Conservation (phyloP, 164 flowering plant genomes). For the Chimonanthus salicifolius region DNA sequence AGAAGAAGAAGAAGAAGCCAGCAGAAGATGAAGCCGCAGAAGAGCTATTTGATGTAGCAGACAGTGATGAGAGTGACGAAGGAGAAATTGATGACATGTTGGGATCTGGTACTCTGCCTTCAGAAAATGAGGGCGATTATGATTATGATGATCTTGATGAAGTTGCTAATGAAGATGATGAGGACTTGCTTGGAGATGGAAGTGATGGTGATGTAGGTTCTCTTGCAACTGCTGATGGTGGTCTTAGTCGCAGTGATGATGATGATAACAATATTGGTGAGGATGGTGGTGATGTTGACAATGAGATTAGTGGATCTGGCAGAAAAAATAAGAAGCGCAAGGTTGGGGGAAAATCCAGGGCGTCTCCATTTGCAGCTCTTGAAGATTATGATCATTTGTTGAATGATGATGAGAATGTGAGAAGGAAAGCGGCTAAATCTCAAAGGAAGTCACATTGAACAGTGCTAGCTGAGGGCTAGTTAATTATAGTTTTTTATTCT, state of each 20-base stretch:
- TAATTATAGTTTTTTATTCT: no score
- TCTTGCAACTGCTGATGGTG: conserved; percentile 23
- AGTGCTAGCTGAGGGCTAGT: no score
- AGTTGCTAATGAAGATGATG: conserved; percentile 69
- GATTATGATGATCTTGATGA: conserved; percentile 77
- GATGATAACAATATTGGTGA: conserved; percentile 12
- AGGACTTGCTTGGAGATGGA: conserved; percentile 60
- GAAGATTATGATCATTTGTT: conserved; percentile 79
- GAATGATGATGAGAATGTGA: conserved; percentile 17
- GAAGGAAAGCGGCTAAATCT: conserved; percentile 15
- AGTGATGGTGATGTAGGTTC: conserved; percentile 57
- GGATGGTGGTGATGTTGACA: conserved; percentile 6
- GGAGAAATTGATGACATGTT: conserved; percentile 79
- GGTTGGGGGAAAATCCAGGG: conserved; percentile 25
- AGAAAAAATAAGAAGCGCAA: conserved; percentile 43
- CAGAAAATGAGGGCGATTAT: conserved; percentile 54
- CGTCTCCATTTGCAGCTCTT: conserved; percentile 87
- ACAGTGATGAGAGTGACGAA: conserved; percentile 74
- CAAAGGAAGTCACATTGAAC: background rate
- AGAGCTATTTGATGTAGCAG: conserved; percentile 39
- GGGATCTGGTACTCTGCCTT: conserved; percentile 33
- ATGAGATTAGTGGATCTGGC: conserved; percentile 3
- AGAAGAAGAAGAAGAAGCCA: conserved; percentile 68
- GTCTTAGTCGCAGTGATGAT: conserved; percentile 14
- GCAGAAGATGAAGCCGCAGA: conserved; percentile 61